These are phyloP conservation scores for Monosporascus sp. DNA, from an alignment of 2,329 filamentous ascomycete genomes.

Conservation along the genomic window DNA sequence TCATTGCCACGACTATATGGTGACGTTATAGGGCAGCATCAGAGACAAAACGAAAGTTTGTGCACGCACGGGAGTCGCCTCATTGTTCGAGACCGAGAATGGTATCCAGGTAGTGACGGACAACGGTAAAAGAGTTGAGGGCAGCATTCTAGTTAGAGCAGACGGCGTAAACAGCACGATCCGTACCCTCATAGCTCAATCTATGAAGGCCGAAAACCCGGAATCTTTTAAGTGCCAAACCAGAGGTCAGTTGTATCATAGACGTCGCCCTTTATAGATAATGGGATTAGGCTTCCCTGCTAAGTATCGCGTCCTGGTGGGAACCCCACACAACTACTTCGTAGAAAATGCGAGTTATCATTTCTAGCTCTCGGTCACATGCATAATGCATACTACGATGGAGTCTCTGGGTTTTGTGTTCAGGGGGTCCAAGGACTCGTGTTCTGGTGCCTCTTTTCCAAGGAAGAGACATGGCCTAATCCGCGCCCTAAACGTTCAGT, in stretches of 20 bases:
- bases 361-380: too few relatives aligned
- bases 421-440: too few relatives aligned
- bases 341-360: too few relatives aligned
- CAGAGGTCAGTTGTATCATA: not conserved
- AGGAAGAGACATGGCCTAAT: too few relatives aligned
- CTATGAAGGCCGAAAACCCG: not conserved
- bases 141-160: constrained; percentile 12
- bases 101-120: constrained; percentile 10
- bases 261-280: too few relatives aligned
- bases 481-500: constrained; percentile 4
- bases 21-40: constrained; percentile 7
- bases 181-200: not conserved
- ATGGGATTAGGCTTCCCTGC: too few relatives aligned
- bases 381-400: too few relatives aligned
- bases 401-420: too few relatives aligned
- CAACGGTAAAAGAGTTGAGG: constrained; percentile 7
- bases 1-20: constrained; percentile 5
- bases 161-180: too few relatives aligned
- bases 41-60: constrained; percentile 6
- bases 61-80: constrained; percentile 3
- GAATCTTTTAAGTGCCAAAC: not conserved
- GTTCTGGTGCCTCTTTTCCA: too few relatives aligned
- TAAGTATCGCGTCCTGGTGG: too few relatives aligned
- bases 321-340: too few relatives aligned
- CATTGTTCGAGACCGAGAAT: constrained; percentile 6